Evolutionary conservation across 768 basidiomycete genomes (phyloP).

Genomic region (Collybia nuda): DNA sequence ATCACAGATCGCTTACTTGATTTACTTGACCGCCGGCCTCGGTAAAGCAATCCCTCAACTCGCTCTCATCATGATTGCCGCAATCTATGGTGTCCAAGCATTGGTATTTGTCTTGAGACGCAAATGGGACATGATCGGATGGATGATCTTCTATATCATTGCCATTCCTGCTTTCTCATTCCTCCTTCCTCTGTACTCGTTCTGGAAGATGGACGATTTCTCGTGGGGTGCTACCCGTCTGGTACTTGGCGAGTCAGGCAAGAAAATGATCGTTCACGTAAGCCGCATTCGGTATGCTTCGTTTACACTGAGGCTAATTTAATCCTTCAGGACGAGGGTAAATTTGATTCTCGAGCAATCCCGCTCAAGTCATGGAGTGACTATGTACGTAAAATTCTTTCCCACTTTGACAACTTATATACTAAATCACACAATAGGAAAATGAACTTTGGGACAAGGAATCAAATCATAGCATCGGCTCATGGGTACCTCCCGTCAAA

Average conservation of each 20-base stretch:
- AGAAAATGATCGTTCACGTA: conserved; percentile 94
- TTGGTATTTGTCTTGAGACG: conserved; percentile 88
- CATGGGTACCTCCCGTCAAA: conserved; percentile 83
- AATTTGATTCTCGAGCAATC: conserved; percentile 91
- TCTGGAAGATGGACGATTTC: conserved; percentile 99
- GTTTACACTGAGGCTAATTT: conserved; percentile 4
- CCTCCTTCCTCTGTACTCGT: conserved; percentile 90
- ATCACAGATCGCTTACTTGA: conserved; percentile 78
- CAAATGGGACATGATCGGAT: conserved; percentile 99
- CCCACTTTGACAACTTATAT: not conserved
- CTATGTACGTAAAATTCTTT: conserved; percentile 58
- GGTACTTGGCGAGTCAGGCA: conserved; percentile 91
- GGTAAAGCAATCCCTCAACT: conserved; percentile 71
- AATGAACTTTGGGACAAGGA: conserved; percentile 98
- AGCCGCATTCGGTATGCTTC: conserved; percentile 25
- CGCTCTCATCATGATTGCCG: conserved; percentile 90
- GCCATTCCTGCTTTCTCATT: conserved; percentile 94
- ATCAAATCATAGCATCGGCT: conserved; percentile 92
- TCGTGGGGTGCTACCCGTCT: conserved; percentile 93
- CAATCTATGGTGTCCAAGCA: conserved; percentile 93
- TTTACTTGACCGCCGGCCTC: conserved; percentile 73
- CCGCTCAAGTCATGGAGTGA: conserved; percentile 97
- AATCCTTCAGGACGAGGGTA: conserved; percentile 84
- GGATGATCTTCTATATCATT: conserved; percentile 95
- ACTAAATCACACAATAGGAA: conserved; percentile 45